Conservation (phyloP, 1,139 yeast species). For the Meyerozyma guilliermondii region DNA sequence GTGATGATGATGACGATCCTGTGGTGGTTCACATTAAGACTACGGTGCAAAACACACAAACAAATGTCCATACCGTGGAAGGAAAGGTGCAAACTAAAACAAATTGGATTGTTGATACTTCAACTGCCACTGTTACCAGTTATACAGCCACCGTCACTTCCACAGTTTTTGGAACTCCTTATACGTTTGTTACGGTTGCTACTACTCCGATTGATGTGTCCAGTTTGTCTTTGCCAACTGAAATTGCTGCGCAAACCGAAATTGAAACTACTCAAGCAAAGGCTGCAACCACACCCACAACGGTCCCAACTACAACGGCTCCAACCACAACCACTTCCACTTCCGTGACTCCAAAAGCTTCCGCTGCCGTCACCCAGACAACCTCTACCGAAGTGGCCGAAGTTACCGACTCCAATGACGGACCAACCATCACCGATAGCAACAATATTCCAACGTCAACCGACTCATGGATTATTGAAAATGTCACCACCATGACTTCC, state of each 20-base stretch:
- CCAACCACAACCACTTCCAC: constrained; percentile 2
- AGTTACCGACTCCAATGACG: constrained; percentile 10
- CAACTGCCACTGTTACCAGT: constrained; percentile 34
- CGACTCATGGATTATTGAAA: constrained; percentile 35
- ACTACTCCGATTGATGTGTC: constrained; percentile 25
- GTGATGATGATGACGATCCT: constrained; percentile 23
- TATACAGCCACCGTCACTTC: constrained; percentile 45
- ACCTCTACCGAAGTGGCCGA: constrained; percentile 7
- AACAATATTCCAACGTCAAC: constrained; percentile 30
- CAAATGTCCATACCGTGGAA: constrained; percentile 29
- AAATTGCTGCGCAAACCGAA: constrained; percentile 2
- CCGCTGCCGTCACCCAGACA: constrained; percentile 5
- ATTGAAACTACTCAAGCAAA: constrained; percentile 4
- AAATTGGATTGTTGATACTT: constrained; percentile 24
- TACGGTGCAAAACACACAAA: constrained; percentile 31
- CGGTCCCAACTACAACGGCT: constrained; percentile 8
- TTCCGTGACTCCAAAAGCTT: too few species aligned
- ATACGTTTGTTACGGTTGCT: constrained; percentile 35
- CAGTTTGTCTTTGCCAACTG: constrained; percentile 1
- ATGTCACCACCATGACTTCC: constrained; percentile 28
- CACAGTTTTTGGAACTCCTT: constrained; percentile 37
- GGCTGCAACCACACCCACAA: constrained; percentile 7
- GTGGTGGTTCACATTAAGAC: constrained; percentile 33
- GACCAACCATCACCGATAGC: constrained; percentile 30
- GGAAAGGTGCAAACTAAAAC: constrained; percentile 29